Evolutionary conservation across 139 green algal genomes (phyloP), one percentile per base, ranked within the genome.

Genomic region (Nannochloris sp.): DNA sequence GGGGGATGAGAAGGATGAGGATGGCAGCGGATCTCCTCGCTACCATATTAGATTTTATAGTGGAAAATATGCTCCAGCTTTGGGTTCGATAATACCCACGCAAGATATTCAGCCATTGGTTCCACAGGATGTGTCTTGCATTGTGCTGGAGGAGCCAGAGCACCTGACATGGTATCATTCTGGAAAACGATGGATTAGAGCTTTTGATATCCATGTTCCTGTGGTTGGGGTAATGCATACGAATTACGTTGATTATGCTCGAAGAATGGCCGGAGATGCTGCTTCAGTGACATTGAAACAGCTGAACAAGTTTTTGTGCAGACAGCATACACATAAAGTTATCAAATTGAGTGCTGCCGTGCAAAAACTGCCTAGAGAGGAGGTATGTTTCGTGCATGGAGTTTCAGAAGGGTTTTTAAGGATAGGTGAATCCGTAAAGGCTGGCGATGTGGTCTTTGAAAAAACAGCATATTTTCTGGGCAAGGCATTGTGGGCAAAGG

Each of bases 291-390:
- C 60, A 18, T 37, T 73, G 12, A 67, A 56, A 29, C 15, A 19
- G 18, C 19, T 94, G 55, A 96, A 96, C 71, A 72, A 61, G 1
- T 81, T 75, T 72, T 61, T 90, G 49, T 84, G 68, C 57, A 70
- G 83, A 25, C 64, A 75, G 57, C 85, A 94, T 73, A 90, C 80
- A 68, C 76, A 95, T 83, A 87, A 91, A 73, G 84, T 92, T 24
- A 84, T 97, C 61, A 95, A 95, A 74, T 83, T 97, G n/a, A 90
- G 76, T 1, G 91, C 88, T 57, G 91, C 90, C 0, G 91, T 96
- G 53, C 90, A 97, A 77, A 51, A 78, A 5, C 79, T 97, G 44
- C 88, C 88, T 9, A 80, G 85, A 10, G 61, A 87, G 57, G 69
- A 71, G 58, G 92, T 86, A n/a, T 78, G 81, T 64, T 94, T 95